Evolutionary conservation across 1,284 basidiomycete genomes (phyloP).

Genomic region (Coniophora puteana): DNA sequence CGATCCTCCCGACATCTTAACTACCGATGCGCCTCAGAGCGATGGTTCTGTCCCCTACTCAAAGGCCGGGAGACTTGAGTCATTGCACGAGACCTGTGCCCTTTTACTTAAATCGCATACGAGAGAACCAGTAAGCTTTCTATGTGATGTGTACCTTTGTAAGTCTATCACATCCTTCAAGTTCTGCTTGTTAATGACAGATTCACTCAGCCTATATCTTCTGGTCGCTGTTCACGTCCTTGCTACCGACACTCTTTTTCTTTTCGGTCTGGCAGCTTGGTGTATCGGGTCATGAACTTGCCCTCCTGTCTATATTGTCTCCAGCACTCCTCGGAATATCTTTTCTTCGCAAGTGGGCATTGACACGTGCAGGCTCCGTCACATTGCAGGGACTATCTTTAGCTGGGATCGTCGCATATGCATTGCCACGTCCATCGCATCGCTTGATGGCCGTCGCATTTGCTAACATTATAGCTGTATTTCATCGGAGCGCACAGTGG

Average conservation of each 20-base stretch:
- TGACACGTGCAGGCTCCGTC: slow-evolving; percentile 45
- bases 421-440: slow-evolving; percentile 47
- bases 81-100: no score
- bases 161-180: slow-evolving; percentile 19
- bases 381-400: slow-evolving; percentile 49
- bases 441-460: slow-evolving; percentile 57
- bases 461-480: slow-evolving; percentile 48
- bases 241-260: slow-evolving; percentile 87
- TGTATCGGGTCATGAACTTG: slow-evolving; percentile 73
- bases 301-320: slow-evolving; percentile 65
- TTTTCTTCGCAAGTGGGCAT: slow-evolving; percentile 40
- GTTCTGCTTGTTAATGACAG: slow-evolving; percentile 2
- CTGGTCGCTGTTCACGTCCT: slow-evolving; percentile 85
- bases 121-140: slow-evolving; percentile 34
- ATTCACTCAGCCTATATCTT: slow-evolving; percentile 71
- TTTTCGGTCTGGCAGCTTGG: slow-evolving; percentile 90
- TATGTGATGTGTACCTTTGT: slow-evolving; percentile 56
- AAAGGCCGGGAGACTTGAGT: no score
- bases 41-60: no score
- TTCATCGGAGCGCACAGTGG: slow-evolving; percentile 57
- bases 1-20: no score
- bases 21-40: no score
- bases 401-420: slow-evolving; percentile 60
- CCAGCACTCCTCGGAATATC: slow-evolving; percentile 56
- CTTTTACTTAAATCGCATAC: no score